Conservation (phyloP, 805 yeast species). For the Yarrowia sp. region DNA sequence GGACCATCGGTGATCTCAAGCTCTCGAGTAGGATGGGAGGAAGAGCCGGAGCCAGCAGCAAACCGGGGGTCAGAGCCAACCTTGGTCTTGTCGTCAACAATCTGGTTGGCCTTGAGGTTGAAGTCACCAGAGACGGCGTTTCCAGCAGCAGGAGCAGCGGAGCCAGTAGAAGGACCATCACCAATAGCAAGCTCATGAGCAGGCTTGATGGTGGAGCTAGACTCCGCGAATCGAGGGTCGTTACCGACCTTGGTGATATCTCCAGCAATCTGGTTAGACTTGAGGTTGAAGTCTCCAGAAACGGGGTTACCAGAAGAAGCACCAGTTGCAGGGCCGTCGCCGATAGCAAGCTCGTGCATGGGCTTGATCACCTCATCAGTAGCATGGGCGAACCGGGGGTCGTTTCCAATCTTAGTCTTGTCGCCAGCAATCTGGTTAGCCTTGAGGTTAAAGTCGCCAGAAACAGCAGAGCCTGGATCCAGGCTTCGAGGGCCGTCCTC, state of each 20-base stretch:
- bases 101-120: background rate
- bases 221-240: background rate
- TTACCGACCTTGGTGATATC: background rate
- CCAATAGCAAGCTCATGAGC: background rate
- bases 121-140: background rate
- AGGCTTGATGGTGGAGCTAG: background rate
- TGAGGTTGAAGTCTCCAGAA: background rate
- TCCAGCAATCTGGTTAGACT: background rate
- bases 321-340: background rate
- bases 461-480: constrained; percentile 6
- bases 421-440: background rate
- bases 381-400: background rate
- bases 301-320: background rate
- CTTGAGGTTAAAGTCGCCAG: constrained; percentile 1
- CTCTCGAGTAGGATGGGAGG: background rate
- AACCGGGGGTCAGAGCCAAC: background rate
- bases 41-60: background rate
- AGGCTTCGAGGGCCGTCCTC: background rate
- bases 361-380: background rate
- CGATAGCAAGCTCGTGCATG: background rate
- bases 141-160: background rate
- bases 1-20: background rate
- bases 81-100: background rate
- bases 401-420: background rate
- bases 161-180: background rate